These are phyloP conservation scores for Lichtheimia corymbifera DNA, from an alignment of 371 early-diverging fungal genomes.

Conservation along the genomic window DNA sequence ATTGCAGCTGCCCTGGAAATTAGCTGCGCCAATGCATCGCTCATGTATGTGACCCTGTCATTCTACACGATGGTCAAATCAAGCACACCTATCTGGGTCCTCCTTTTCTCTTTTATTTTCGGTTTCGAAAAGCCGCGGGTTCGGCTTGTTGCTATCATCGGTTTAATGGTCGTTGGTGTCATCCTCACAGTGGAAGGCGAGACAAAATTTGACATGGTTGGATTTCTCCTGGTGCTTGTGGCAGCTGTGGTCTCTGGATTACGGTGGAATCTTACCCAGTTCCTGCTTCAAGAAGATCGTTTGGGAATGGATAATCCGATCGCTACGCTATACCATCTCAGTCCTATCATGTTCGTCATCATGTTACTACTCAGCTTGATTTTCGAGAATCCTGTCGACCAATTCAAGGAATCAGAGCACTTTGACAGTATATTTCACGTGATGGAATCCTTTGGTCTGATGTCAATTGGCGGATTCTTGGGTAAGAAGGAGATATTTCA, in stretches of 20 bases:
- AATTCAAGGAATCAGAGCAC: slow-evolving; percentile 46
- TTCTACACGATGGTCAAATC: slow-evolving; percentile 98
- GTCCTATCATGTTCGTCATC: slow-evolving; percentile 75
- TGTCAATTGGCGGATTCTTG: slow-evolving; percentile 76
- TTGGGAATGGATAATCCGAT: slow-evolving; percentile 80
- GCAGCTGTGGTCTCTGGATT: slow-evolving; percentile 83
- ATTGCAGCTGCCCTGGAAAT: slow-evolving; percentile 89
- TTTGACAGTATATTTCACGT: slow-evolving; percentile 40
- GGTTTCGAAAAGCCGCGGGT: slow-evolving; percentile 76
- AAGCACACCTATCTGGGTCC: slow-evolving; percentile 83
- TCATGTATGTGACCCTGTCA: slow-evolving; percentile 82
- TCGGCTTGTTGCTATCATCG: slow-evolving; percentile 69
- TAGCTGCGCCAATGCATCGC: slow-evolving; percentile 83
- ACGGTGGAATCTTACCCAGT: slow-evolving; percentile 84
- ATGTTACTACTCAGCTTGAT: slow-evolving; percentile 53
- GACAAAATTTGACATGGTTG: slow-evolving; percentile 72
- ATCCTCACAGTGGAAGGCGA: slow-evolving; percentile 82
- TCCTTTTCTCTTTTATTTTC: slow-evolving; percentile 89
- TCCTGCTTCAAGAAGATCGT: slow-evolving; percentile 67
- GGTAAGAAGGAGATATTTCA: slow-evolving; percentile 20
- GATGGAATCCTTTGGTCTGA: slow-evolving; percentile 50
- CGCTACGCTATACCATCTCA: slow-evolving; percentile 73
- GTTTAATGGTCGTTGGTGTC: slow-evolving; percentile 82
- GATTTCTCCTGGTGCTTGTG: slow-evolving; percentile 65
- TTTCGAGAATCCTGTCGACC: slow-evolving; percentile 64